These are phyloP conservation scores for Coccomyxa sp. DNA, from an alignment of 139 green algal species.

Conservation along the genomic window DNA sequence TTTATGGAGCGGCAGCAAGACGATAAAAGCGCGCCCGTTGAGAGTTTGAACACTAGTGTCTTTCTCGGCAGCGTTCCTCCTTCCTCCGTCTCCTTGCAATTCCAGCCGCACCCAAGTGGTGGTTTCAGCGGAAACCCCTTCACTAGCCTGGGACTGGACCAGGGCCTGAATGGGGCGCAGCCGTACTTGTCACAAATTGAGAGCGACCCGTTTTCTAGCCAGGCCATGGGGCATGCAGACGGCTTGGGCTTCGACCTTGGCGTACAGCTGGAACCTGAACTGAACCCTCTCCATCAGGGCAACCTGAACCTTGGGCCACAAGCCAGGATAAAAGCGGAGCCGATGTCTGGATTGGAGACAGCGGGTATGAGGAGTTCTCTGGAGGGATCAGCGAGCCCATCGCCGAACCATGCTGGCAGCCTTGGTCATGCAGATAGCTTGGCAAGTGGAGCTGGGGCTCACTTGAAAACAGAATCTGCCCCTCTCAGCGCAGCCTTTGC, in stretches of 20 bases:
- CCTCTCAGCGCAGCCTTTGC: background rate
- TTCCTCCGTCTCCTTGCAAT: constrained; percentile 6
- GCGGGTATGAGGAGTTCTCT: background rate
- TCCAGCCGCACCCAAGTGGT: constrained; percentile 13
- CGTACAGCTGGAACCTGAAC: background rate
- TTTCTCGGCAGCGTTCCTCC: background rate
- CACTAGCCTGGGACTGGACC: background rate
- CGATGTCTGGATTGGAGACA: background rate
- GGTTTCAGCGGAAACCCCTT: too few species aligned
- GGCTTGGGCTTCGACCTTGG: background rate
- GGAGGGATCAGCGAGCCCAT: background rate
- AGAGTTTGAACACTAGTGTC: background rate
- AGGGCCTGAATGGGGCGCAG: background rate
- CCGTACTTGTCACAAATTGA: background rate
- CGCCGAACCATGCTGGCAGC: background rate
- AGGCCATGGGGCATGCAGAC: background rate
- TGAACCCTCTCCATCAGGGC: background rate
- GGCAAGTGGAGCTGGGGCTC: background rate
- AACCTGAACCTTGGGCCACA: background rate
- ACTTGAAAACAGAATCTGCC: background rate
- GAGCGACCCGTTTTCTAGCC: background rate
- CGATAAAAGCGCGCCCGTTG: too few species aligned
- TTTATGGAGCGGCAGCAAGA: constrained; percentile 21
- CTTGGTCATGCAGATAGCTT: background rate
- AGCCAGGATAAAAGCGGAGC: background rate